Base-by-base conservation (phyloP, 305 asterid species). In the Fraxinus ornus region DNA sequence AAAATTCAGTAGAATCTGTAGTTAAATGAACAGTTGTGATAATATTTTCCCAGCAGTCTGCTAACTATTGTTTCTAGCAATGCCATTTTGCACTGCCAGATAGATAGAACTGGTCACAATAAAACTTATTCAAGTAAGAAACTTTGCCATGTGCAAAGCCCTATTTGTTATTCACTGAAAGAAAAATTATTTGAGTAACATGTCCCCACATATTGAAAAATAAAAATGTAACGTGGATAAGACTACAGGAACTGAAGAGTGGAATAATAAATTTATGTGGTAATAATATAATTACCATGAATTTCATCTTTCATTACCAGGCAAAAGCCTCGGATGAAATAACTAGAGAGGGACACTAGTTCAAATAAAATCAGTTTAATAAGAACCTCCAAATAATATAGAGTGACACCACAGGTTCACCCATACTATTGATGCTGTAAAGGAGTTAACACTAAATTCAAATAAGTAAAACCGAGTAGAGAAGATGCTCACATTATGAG, bases 401-500 rank as follows among this genome's bases (percentile, higher is more conserved):
- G 71, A 62, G 71, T 62, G 71, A 22, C 71, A 8, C 33, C 71
- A 62, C 71, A 62, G 33, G 26, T 62, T 62, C 71, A 62, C 33
- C 71, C 32, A 62, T 22, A 62, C 71, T 22, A 62, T 8, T 62
- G 71, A 62, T 22, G 33, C 17, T 62, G 28, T 21, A 62, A 62
- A 62, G 32, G 33, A 62, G 33, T 62, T 8, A 60, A n/a, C 30
- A 7, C 4, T 4, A 21, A 60, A 19, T 57, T 57, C 32, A 21
- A 62, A 62, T 21, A 62, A 62, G 32, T 12, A 47, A 49, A 36
- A 52, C 15, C 15, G 5, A 75, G n/a, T 24, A 15, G 12, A 72
- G 36, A 17, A 83, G 52, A 75, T 12, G 77, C 83, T 73, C 55
- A 88, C 94, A 21, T 91, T 91, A 76, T 91, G 94, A 55, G 94